Percentiles rank a stretch among this genome's conserved stretches.
Evolutionary conservation across 202 grass and related monocot species (phyloP).

Genomic region (Cymbopogon flexuosus): DNA sequence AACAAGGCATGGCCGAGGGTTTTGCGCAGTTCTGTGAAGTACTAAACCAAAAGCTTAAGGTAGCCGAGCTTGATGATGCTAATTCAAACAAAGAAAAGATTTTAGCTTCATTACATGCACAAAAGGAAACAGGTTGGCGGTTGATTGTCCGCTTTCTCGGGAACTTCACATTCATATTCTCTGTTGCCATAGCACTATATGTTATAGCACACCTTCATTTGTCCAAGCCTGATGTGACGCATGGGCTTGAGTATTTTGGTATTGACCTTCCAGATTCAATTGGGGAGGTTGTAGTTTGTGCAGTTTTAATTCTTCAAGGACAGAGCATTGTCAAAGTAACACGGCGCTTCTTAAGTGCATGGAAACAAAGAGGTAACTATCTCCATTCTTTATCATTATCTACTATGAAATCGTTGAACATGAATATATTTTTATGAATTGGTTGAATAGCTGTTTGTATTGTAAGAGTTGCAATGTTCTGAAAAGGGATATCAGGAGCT

Average conservation of each 20-base stretch:
- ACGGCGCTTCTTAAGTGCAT: constrained; percentile 52
- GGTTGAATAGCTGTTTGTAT: neutral
- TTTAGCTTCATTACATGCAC: constrained; percentile 44
- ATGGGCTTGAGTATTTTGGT: constrained; percentile 67
- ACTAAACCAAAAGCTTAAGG: constrained; percentile 46
- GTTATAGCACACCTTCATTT: constrained; percentile 61
- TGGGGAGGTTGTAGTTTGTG: constrained; percentile 59
- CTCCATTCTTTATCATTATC: neutral
- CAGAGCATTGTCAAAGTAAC: constrained; percentile 44
- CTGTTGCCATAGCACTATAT: constrained; percentile 43
- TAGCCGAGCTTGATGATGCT: constrained; percentile 51
- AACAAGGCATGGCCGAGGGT: constrained; percentile 59
- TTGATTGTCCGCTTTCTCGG: constrained; percentile 55
- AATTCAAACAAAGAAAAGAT: constrained; percentile 47
- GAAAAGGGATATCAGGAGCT: neutral
- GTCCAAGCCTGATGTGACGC: constrained; percentile 38
- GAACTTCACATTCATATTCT: constrained; percentile 65
- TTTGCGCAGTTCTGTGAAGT: constrained; percentile 53
- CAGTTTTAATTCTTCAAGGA: constrained; percentile 58
- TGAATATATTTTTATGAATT: neutral
- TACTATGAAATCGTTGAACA: constrained; percentile 17
- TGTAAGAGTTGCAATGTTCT: neutral
- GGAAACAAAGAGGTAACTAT: constrained; percentile 60
- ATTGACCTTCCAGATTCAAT: constrained; percentile 78
- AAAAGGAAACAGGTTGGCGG: constrained; percentile 48